These are phyloP conservation scores for Mycena epipterygia DNA, from an alignment of 768 basidiomycete genomes.

Conservation along the genomic window DNA sequence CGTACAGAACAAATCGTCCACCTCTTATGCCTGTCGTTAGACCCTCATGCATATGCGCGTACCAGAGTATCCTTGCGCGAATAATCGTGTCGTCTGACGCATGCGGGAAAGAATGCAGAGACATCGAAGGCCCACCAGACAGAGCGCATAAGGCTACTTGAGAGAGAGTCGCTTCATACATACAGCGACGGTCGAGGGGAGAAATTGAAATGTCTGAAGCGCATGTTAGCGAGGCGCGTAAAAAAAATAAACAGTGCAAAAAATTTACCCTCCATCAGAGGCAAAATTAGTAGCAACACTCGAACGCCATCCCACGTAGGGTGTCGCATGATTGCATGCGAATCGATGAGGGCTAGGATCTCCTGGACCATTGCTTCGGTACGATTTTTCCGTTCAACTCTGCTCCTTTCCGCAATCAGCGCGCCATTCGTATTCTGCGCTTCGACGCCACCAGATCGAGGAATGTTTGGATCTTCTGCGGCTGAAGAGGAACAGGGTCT, in stretches of 20 bases:
- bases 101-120: conserved; percentile 57
- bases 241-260: not conserved
- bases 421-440: conserved; percentile 42
- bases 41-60: conserved; percentile 88
- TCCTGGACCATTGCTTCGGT: conserved; percentile 82
- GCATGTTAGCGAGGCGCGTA: conserved; percentile 5
- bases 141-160: conserved; percentile 84
- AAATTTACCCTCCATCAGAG: conserved; percentile 83
- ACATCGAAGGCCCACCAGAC: conserved; percentile 50
- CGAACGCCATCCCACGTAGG: conserved; percentile 92
- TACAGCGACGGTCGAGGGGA: conserved; percentile 66
- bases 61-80: conserved; percentile 91
- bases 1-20: conserved; percentile 87
- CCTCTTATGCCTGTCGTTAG: conserved; percentile 86
- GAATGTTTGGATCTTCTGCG: conserved; percentile 29
- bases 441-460: conserved; percentile 31
- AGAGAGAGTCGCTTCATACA: conserved; percentile 87
- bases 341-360: conserved; percentile 84
- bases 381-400: conserved; percentile 63
- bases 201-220: conserved; percentile 46
- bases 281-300: conserved; percentile 81
- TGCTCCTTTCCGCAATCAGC: conserved; percentile 49
- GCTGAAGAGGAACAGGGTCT: conserved; percentile 34
- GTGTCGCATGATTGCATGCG: conserved; percentile 81
- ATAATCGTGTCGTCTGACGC: conserved; percentile 72